Percentiles rank a stretch among this genome's conserved stretches.
Conservation (phyloP, 1,284 basidiomycete genomes). For the Ustilago cynodontis region DNA sequence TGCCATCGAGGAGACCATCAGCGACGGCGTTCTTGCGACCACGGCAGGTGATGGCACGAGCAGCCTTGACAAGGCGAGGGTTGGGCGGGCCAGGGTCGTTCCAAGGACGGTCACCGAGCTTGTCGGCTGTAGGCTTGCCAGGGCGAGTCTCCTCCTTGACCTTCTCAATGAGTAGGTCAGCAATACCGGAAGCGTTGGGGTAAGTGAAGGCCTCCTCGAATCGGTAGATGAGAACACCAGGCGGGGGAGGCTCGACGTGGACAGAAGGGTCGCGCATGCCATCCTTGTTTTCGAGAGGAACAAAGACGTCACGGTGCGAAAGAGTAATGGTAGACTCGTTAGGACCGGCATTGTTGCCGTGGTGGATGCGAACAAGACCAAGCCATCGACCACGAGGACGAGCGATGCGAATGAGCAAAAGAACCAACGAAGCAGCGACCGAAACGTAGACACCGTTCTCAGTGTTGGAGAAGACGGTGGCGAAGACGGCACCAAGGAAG, state of each 20-base stretch:
- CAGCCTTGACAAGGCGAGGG: slow-evolving; percentile 46
- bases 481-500: slow-evolving; percentile 86
- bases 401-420: slow-evolving; percentile 92
- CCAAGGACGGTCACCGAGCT: slow-evolving; percentile 83
- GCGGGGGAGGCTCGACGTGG: slow-evolving; percentile 81
- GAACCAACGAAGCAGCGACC: slow-evolving; percentile 81
- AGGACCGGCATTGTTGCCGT: slow-evolving; percentile 60
- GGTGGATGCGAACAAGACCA: slow-evolving; percentile 76
- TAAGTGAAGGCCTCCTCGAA: slow-evolving; percentile 94
- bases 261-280: slow-evolving; percentile 79
- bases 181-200: slow-evolving; percentile 87
- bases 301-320: slow-evolving; percentile 77
- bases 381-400: slow-evolving; percentile 91
- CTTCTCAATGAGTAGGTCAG: slow-evolving; percentile 82
- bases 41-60: slow-evolving; percentile 49
- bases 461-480: slow-evolving; percentile 77
- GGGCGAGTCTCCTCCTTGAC: slow-evolving; percentile 83
- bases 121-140: slow-evolving; percentile 70
- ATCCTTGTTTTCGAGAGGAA: slow-evolving; percentile 77
- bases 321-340: slow-evolving; percentile 40
- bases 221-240: slow-evolving; percentile 91
- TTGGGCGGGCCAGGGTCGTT: slow-evolving; percentile 80
- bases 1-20: slow-evolving; percentile 50
- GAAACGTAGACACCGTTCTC: slow-evolving; percentile 96
- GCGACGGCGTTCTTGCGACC: slow-evolving; percentile 26